These are phyloP conservation scores for Thymus mandschuricus DNA, from an alignment of 257 asterid species.

Conservation along the genomic window DNA sequence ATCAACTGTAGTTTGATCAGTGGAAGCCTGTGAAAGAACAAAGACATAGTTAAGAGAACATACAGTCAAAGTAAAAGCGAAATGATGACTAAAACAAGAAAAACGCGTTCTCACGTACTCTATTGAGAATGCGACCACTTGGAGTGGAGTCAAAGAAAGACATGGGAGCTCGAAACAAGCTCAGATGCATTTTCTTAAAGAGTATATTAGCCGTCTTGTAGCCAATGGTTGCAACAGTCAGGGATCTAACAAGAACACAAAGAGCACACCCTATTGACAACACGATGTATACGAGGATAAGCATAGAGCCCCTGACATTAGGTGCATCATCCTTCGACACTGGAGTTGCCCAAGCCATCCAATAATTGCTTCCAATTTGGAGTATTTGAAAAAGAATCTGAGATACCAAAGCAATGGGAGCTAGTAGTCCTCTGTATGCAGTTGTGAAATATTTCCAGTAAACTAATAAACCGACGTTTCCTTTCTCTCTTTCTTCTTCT, in stretches of 20 bases:
- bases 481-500: conserved; percentile 96
- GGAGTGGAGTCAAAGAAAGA: conserved; percentile 97
- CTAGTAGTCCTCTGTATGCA: conserved; percentile 79
- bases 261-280: conserved; percentile 71
- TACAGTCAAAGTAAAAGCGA: no score
- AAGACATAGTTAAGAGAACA: neutral
- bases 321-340: conserved; percentile 64
- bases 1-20: conserved; percentile 84
- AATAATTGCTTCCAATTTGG: conserved; percentile 93
- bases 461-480: conserved; percentile 66
- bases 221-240: conserved; percentile 57
- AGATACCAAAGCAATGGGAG: conserved; percentile 67
- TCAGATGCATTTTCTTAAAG: conserved; percentile 69
- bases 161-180: conserved; percentile 93
- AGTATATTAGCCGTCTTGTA: conserved; percentile 74
- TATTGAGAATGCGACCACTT: conserved; percentile 84
- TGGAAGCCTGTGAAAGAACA: conserved; percentile 66
- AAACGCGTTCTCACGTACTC: conserved; percentile 51
- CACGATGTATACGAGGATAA: conserved; percentile 66
- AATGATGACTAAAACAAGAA: neutral
- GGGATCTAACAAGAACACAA: conserved; percentile 64
- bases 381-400: conserved; percentile 65
- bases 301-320: conserved; percentile 60
- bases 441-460: conserved; percentile 82
- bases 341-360: conserved; percentile 99